Conservation (phyloP, 352 stramenopile species). For the Phytopythium delawarense region DNA sequence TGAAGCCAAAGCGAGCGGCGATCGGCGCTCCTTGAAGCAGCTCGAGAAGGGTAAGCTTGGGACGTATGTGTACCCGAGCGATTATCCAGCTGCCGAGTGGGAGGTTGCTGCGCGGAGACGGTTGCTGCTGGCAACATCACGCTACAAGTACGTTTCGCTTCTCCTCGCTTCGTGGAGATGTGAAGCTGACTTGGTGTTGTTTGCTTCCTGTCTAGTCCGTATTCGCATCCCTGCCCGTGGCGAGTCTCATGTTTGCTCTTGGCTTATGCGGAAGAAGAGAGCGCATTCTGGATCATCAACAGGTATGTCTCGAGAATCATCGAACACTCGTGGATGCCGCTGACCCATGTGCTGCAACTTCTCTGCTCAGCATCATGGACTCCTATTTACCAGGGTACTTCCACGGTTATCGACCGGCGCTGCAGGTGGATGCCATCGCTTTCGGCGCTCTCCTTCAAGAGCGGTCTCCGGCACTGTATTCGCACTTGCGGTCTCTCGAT, state of each 20-base stretch:
- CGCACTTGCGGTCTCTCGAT: slow-evolving; percentile 42
- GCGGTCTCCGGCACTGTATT: slow-evolving; percentile 41
- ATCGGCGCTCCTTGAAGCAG: slow-evolving; percentile 52
- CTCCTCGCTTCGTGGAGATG: neutral
- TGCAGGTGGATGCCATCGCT: slow-evolving; percentile 63
- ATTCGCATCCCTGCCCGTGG: slow-evolving; percentile 72
- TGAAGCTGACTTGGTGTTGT: neutral
- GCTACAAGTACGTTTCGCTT: slow-evolving; percentile 52
- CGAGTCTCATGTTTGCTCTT: slow-evolving; percentile 59
- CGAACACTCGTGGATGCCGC: neutral
- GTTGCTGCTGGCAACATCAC: slow-evolving; percentile 61
- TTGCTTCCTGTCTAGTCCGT: slow-evolving; percentile 35
- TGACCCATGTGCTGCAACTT: neutral
- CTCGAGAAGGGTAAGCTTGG: slow-evolving; percentile 53
- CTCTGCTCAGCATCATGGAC: slow-evolving; percentile 46
- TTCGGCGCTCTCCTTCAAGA: slow-evolving; percentile 54
- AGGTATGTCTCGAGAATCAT: slow-evolving; percentile 28
- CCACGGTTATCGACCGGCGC: slow-evolving; percentile 62
- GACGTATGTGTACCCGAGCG: slow-evolving; percentile 66
- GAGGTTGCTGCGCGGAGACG: slow-evolving; percentile 51
- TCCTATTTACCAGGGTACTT: slow-evolving; percentile 71
- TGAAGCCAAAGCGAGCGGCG: slow-evolving; percentile 13
- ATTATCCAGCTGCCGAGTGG: slow-evolving; percentile 49
- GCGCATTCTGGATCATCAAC: slow-evolving; percentile 78
- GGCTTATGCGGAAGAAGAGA: slow-evolving; percentile 78